Evolutionary conservation across 306 rosid genomes (phyloP).

Genomic region (Cicer pinnatifidum): DNA sequence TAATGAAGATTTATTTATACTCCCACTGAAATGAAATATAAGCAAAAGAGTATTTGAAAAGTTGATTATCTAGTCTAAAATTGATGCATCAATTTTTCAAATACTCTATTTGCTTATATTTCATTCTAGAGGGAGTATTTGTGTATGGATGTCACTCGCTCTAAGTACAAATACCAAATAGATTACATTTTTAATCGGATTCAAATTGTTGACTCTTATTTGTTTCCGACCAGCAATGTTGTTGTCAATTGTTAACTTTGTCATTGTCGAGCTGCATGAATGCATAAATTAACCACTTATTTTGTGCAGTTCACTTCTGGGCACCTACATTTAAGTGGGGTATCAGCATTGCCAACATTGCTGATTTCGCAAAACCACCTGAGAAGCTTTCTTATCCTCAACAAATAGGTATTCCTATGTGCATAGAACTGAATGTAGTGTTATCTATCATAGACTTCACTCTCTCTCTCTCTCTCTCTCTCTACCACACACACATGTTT

Average conservation of each 20-base stretch:
- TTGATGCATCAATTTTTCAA: too few relatives aligned
- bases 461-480: background rate
- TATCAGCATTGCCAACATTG: slow-evolving; percentile 91
- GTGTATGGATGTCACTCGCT: background rate
- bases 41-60: too few relatives aligned
- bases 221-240: slow-evolving; percentile 20
- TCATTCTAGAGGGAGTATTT: too few relatives aligned
- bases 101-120: too few relatives aligned
- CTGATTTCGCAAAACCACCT: slow-evolving; percentile 89
- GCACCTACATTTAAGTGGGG: slow-evolving; percentile 99
- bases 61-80: too few relatives aligned
- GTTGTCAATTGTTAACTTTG: slow-evolving; percentile 22
- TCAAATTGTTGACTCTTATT: slow-evolving; percentile 24
- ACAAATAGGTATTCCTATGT: slow-evolving; percentile 67
- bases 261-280: slow-evolving; percentile 7
- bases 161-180: background rate
- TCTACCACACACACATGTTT: background rate
- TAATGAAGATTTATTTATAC: too few relatives aligned
- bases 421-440: slow-evolving; percentile 12
- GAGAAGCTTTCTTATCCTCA: slow-evolving; percentile 96
- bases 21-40: too few relatives aligned
- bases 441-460: background rate
- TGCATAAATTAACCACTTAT: slow-evolving; percentile 36
- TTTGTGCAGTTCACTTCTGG: slow-evolving; percentile 90
- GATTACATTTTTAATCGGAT: slow-evolving; percentile 24